These are phyloP conservation scores for Chaetomiaceae sp. DNA, from an alignment of 2,329 filamentous ascomycete species.

Conservation along the genomic window DNA sequence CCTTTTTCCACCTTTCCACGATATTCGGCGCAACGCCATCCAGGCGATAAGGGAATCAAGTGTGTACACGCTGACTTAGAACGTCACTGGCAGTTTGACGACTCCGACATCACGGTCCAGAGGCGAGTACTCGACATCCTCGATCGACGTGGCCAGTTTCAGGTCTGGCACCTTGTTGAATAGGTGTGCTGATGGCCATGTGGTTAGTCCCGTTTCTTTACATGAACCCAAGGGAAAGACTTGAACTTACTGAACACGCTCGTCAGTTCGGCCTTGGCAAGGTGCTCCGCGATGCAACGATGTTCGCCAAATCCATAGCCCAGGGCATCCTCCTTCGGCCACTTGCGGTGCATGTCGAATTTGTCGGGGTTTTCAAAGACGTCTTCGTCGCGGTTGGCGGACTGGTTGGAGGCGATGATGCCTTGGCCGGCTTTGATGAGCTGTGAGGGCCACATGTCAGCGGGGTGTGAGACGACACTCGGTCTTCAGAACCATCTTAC, in stretches of 20 bases:
- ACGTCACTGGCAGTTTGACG: slow-evolving; percentile 34
- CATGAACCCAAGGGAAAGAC: no score
- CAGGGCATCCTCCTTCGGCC: slow-evolving; percentile 35
- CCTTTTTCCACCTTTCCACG: no score
- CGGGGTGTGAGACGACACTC: background rate
- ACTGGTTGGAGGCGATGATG: slow-evolving; percentile 45
- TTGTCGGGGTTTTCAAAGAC: slow-evolving; percentile 38
- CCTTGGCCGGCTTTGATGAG: slow-evolving; percentile 41
- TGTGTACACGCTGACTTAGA: background rate
- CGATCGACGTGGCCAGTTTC: slow-evolving; percentile 37
- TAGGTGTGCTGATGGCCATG: slow-evolving; percentile 31
- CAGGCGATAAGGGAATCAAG: no score
- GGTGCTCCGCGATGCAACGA: slow-evolving; percentile 42
- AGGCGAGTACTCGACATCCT: slow-evolving; percentile 38
- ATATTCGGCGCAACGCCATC: no score
- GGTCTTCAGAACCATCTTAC: slow-evolving; percentile 13
- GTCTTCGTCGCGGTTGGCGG: slow-evolving; percentile 45
- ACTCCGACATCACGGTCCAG: slow-evolving; percentile 40
- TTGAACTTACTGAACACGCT: slow-evolving; percentile 42
- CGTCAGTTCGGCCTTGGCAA: slow-evolving; percentile 41
- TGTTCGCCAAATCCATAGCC: slow-evolving; percentile 46
- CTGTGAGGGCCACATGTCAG: slow-evolving; percentile 17
- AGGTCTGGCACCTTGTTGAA: slow-evolving; percentile 39
- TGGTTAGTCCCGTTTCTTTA: background rate
- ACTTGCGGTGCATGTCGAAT: slow-evolving; percentile 42